A percentile compares a stretch with the other conserved stretches of the same genome.
phyloP scores from a whole-genome alignment of 176 grass and related monocot genomes.

The Paspalum vaginatum region DNA sequence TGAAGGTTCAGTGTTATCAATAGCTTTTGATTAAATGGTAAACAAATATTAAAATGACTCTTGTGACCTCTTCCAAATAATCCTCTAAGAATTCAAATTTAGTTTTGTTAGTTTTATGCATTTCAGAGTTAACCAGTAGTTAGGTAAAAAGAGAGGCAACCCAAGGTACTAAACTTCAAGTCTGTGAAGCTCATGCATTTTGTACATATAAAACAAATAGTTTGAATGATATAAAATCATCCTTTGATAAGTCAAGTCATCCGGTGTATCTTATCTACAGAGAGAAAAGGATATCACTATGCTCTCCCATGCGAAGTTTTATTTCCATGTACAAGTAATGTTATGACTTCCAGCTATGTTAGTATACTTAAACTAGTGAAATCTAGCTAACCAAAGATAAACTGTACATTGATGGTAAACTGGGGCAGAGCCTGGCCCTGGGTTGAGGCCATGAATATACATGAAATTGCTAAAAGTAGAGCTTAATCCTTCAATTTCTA shows the following conservation, averaged over 20 bases:
- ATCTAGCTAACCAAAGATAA: conserved; percentile 22
- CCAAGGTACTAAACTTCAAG: background rate
- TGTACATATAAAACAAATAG: background rate
- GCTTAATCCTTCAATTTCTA: no score
- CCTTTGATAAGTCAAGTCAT: background rate
- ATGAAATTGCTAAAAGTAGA: no score
- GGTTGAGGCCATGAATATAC: no score
- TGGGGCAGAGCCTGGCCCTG: no score
- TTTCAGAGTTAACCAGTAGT: background rate
- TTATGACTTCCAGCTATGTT: background rate
- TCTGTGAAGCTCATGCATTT: conserved; percentile 17
- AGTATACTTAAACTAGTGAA: conserved; percentile 12
- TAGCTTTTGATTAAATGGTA: background rate
- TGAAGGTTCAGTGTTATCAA: background rate
- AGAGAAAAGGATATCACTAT: background rate
- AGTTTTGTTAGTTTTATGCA: background rate
- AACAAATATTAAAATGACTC: background rate
- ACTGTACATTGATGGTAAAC: background rate
- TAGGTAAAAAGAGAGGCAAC: background rate
- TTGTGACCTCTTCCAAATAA: background rate
- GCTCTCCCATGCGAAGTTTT: conserved; percentile 1
- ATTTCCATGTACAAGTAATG: background rate
- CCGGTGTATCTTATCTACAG: background rate
- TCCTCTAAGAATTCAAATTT: background rate
- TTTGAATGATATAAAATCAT: background rate